These are phyloP conservation scores for Debaryomyces subglobosus DNA, from an alignment of 1,139 yeast genomes.

Conservation along the genomic window DNA sequence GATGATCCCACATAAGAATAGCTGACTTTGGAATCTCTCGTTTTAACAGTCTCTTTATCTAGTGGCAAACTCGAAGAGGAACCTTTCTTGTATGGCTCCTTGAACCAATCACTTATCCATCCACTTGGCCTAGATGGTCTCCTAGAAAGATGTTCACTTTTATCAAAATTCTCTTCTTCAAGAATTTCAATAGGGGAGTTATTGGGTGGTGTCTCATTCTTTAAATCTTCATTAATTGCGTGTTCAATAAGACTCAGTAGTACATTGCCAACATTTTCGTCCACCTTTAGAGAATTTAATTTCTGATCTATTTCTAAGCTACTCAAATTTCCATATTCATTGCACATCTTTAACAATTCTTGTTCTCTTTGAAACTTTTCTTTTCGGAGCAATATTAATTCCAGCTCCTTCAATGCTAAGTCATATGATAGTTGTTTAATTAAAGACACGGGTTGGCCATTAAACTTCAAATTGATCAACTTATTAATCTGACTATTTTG, in stretches of 20 bases:
- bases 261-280: slow-evolving; percentile 19
- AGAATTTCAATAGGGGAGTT: neutral
- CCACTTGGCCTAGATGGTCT: slow-evolving; percentile 5
- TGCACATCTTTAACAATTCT: slow-evolving; percentile 41
- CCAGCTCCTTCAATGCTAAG: slow-evolving; percentile 52
- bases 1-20: neutral
- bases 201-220: neutral
- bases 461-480: slow-evolving; percentile 30
- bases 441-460: slow-evolving; percentile 43
- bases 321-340: slow-evolving; percentile 48
- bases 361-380: slow-evolving; percentile 49
- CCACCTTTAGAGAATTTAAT: slow-evolving; percentile 23
- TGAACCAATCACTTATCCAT: slow-evolving; percentile 26
- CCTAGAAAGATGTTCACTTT: neutral
- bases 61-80: neutral
- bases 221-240: slow-evolving; percentile 15
- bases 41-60: neutral
- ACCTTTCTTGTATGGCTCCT: neutral
- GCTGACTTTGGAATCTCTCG: neutral
- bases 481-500: slow-evolving; percentile 38
- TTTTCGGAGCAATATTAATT: slow-evolving; percentile 43
- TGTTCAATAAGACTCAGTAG: slow-evolving; percentile 18
- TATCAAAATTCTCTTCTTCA: neutral
- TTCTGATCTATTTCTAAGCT: slow-evolving; percentile 46
- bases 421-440: slow-evolving; percentile 54